phyloP scores from a whole-genome alignment of 441 rosid species.

The Flueggea neowawraea region DNA sequence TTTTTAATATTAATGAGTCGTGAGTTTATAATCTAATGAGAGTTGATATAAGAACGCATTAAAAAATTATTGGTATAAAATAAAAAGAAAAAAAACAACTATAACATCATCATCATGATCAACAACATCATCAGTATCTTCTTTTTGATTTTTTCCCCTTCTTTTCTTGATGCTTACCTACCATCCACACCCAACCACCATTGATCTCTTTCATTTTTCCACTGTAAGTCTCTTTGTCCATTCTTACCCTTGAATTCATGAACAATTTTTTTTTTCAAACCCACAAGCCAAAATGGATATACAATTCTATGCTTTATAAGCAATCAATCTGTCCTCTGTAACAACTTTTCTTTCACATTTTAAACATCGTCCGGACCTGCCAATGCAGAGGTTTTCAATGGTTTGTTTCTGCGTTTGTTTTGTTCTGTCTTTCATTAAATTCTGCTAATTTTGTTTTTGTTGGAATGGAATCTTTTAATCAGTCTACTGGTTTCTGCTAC shows the following conservation, averaged over 20 bases:
- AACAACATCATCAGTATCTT: background rate
- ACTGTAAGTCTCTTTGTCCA: conserved; percentile 19
- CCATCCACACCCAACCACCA: conserved; percentile 28
- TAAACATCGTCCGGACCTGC: background rate
- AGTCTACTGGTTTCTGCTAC: conserved; percentile 41
- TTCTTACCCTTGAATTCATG: conserved; percentile 39
- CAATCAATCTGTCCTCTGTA: conserved; percentile 8
- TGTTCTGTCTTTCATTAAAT: background rate
- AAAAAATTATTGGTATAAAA: too few species aligned
- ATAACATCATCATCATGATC: background rate
- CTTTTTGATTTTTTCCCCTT: background rate
- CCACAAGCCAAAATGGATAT: too few species aligned
- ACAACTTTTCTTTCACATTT: conserved; percentile 4
- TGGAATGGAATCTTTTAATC: conserved; percentile 53
- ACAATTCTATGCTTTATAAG: background rate
- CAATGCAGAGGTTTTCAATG: conserved; percentile 1
- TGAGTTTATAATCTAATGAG: too few species aligned
- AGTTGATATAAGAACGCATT: too few species aligned
- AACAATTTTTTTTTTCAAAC: conserved; percentile 16
- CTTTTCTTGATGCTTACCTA: conserved; percentile 30
- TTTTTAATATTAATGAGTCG: too few species aligned
- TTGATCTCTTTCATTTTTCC: conserved; percentile 23
- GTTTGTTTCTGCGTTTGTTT: conserved; percentile 9
- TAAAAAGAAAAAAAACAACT: conserved; percentile 9
- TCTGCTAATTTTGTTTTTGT: background rate